Conservation (phyloP, 495 filamentous ascomycete genomes). For the Gamarada debralockiae region DNA sequence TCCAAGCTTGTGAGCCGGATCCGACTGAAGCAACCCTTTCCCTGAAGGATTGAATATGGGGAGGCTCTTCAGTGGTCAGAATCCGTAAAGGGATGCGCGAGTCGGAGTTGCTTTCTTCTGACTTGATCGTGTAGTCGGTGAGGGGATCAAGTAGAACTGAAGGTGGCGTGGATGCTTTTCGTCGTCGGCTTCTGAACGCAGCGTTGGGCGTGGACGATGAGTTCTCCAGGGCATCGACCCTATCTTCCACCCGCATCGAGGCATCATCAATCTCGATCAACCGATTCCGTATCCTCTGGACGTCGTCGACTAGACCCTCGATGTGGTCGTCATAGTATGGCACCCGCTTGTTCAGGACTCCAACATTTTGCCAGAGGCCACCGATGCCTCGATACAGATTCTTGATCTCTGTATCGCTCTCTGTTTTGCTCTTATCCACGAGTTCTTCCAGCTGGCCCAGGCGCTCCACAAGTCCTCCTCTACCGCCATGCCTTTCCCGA, state of each 20-base stretch:
- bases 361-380: slow-evolving; percentile 46
- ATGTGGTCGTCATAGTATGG: slow-evolving; percentile 40
- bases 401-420: slow-evolving; percentile 45
- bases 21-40: slow-evolving; percentile 18
- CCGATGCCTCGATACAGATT: slow-evolving; percentile 45
- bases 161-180: slow-evolving; percentile 28
- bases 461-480: slow-evolving; percentile 36
- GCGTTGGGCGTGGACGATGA: slow-evolving; percentile 1
- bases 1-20: slow-evolving; percentile 37
- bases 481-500: slow-evolving; percentile 31
- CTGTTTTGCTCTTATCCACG: slow-evolving; percentile 44
- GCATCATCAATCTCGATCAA: slow-evolving; percentile 47
- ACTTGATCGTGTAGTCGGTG: slow-evolving; percentile 16
- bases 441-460: slow-evolving; percentile 47
- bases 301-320: slow-evolving; percentile 38
- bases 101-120: slow-evolving; percentile 16
- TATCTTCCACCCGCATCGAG: slow-evolving; percentile 46
- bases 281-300: slow-evolving; percentile 37
- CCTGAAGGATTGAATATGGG: slow-evolving; percentile 16
- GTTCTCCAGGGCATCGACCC: slow-evolving; percentile 44
- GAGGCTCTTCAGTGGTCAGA: slow-evolving; percentile 7
- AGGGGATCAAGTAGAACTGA: slow-evolving; percentile 9
- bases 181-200: slow-evolving; percentile 23
- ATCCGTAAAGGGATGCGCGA: slow-evolving; percentile 4
- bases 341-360: slow-evolving; percentile 37